Conservation (phyloP, 371 early-diverging fungal species). For the Rhizopus sp. region DNA sequence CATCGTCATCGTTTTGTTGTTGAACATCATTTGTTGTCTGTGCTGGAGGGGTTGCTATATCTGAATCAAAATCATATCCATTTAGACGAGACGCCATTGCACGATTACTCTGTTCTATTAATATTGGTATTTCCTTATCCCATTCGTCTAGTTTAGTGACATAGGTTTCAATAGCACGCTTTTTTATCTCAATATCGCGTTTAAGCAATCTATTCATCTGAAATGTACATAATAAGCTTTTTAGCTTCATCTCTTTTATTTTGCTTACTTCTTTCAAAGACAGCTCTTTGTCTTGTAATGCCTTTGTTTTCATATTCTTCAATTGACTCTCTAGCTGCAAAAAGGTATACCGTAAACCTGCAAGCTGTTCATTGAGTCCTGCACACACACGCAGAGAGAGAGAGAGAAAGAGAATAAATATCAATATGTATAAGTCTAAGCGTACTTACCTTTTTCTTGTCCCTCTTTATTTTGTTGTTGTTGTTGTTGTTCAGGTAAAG, state of each 20-base stretch:
- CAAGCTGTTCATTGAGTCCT: conserved; percentile 19
- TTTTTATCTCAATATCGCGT: conserved; percentile 32
- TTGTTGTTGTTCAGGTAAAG: conserved; percentile 28
- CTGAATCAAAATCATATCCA: conserved; percentile 23
- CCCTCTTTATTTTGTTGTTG: conserved; percentile 16
- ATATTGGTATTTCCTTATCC: conserved; percentile 21
- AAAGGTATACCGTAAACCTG: conserved; percentile 22
- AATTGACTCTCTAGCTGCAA: conserved; percentile 33
- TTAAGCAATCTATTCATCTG: conserved; percentile 23
- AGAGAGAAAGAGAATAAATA: background rate
- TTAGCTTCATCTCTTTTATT: background rate
- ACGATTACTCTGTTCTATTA: conserved; percentile 18
- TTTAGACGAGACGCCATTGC: conserved; percentile 15
- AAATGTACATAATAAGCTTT: background rate
- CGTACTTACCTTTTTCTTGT: conserved; percentile 2
- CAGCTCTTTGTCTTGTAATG: conserved; percentile 28
- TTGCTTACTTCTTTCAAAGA: conserved; percentile 32
- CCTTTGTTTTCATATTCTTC: conserved; percentile 29
- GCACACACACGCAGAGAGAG: too few relatives aligned
- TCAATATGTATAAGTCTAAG: background rate
- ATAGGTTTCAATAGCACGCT: conserved; percentile 22
- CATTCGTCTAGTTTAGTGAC: conserved; percentile 22
- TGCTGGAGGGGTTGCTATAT: background rate
- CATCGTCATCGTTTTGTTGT: conserved; percentile 12
- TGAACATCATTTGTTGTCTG: background rate